Conservation (phyloP, 129 eudicot genomes). For the Artemisia tridentata region DNA sequence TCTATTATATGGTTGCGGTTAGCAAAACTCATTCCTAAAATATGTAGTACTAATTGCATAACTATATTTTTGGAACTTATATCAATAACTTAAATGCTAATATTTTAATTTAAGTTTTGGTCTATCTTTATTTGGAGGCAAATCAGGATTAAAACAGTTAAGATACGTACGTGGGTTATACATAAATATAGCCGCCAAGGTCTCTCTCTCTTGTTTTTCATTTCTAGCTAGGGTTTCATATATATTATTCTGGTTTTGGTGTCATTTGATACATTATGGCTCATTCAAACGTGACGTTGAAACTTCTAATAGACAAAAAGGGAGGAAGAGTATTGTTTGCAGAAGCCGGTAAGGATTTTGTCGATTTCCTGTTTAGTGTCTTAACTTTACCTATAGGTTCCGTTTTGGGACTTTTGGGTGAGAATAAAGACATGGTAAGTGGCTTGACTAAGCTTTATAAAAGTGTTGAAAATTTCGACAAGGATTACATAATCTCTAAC, state of each 20-base stretch:
- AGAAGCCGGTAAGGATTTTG: slow-evolving; percentile 15
- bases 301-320: slow-evolving; percentile 11
- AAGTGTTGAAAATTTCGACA: slow-evolving; percentile 7
- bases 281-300: slow-evolving; percentile 3
- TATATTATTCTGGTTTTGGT: neutral
- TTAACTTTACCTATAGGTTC: slow-evolving; percentile 12
- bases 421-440: neutral
- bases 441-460: neutral
- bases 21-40: too few species aligned
- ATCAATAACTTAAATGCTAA: too few species aligned
- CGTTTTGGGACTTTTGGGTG: neutral
- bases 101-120: too few species aligned
- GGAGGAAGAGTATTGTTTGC: slow-evolving; percentile 14
- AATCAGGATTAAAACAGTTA: too few species aligned
- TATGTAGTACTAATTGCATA: too few species aligned
- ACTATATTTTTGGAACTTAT: too few species aligned
- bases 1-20: too few species aligned
- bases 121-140: too few species aligned
- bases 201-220: neutral
- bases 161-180: too few species aligned
- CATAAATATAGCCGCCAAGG: too few species aligned
- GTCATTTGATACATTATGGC: slow-evolving; percentile 8
- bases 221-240: neutral
- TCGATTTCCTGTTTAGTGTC: slow-evolving; percentile 14
- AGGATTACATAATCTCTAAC: slow-evolving; percentile 9